Evolutionary conservation across 257 asterid genomes (phyloP), one percentile per base, ranked within the genome.

Genomic region (Gardenia jasminoides): DNA sequence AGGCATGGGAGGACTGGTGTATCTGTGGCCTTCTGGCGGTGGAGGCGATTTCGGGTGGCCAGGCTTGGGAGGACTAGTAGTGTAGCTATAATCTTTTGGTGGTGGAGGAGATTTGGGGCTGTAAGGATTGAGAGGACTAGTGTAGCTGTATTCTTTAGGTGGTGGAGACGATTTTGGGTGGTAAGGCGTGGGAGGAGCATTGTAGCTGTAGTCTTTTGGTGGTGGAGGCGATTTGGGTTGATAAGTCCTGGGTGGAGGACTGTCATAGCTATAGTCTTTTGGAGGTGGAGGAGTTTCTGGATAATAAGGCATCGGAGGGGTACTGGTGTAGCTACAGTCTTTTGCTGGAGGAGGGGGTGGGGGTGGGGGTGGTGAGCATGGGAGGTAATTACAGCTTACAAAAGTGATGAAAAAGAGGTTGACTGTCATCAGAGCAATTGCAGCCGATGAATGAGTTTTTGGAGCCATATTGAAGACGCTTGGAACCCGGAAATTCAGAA

Each of bases 321-420:
- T 36, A 47, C 52, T 47, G 12, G 15, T 47, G 16, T 13, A 50
- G 58, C 22, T 50, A 13, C 7, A 6, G 65, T 20, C 62, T 58
- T 58, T 74, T 74, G 36, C 48, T 69, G 71, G 78, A n/a, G 74
- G 47, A 36, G 71, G 78, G 36, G 74, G 47, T 72, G 86, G 86
- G 7, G 71, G 61, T 69, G 66, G 73, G 36, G 74, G 47, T 72
- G 86, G 80, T 8, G 81, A 76, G 50, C 81, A 77, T 52, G 82
- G 76, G 56, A 71, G 75, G 50, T 72, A 10, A 56, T 76, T 83
- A 15, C 81, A 79, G 79, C 74, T 79, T 58, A 80, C 86, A 71
- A 79, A 68, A 59, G 86, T 76, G 77, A 83, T 74, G 81, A 83
- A 80, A 71, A 83, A 47, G 47, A 83, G 64, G 86, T 83, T 80